Conservation (phyloP, 331 rosid species). For the Cydonia oblonga region DNA sequence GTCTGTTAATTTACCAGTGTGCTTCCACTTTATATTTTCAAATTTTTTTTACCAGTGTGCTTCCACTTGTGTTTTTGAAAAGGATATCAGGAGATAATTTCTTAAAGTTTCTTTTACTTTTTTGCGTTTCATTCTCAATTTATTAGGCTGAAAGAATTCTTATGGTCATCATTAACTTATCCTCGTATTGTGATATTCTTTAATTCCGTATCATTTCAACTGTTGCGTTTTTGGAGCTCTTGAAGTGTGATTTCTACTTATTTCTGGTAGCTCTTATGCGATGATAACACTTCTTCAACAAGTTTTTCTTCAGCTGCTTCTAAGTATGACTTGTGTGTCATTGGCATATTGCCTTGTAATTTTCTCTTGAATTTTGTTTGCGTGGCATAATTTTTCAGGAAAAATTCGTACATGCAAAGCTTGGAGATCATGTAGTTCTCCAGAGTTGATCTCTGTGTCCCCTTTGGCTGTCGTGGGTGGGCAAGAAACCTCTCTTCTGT, state of each 20-base stretch:
- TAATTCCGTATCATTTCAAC: background rate
- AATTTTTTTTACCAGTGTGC: no score
- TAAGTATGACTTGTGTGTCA: background rate
- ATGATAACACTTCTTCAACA: background rate
- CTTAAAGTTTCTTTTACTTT: background rate
- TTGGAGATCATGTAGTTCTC: constrained; percentile 70
- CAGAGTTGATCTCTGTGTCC: constrained; percentile 69
- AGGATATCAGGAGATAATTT: no score
- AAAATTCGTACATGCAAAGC: constrained; percentile 48
- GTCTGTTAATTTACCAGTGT: background rate
- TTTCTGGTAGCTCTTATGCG: background rate
- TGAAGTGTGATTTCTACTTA: background rate
- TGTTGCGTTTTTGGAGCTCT: background rate
- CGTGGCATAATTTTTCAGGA: constrained; percentile 36
- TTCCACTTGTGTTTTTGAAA: background rate
- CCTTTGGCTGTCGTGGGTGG: constrained; percentile 84
- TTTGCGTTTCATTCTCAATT: background rate
- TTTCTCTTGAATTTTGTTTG: background rate
- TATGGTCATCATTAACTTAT: background rate
- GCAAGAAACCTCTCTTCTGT: constrained; percentile 49
- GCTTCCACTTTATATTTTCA: no score
- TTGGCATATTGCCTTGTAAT: background rate
- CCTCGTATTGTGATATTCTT: background rate
- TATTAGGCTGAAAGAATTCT: background rate
- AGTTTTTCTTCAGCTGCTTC: background rate